Percentiles rank a stretch among this genome's conserved stretches.
phyloP scores from a whole-genome alignment of 352 stramenopile genomes.

The Phytophthora podocarpi region DNA sequence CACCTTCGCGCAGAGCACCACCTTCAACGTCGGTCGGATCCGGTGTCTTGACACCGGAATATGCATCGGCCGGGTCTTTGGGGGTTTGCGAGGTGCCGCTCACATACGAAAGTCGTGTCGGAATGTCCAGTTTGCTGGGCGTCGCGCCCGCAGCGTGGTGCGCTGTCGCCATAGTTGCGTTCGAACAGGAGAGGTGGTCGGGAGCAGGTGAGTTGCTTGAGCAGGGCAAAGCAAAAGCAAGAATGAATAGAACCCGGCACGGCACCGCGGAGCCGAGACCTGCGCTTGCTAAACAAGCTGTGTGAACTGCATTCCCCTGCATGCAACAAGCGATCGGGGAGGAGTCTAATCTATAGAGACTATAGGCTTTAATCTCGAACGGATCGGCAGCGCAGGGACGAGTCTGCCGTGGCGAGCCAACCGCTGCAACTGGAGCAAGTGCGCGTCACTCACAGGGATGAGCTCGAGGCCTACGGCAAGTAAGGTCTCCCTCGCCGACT shows the following conservation, averaged over 20 bases:
- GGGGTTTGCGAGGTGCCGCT: constrained; percentile 25
- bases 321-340: constrained; percentile 1
- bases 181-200: not conserved
- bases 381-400: not conserved
- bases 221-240: constrained; percentile 21
- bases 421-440: constrained; percentile 5
- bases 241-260: constrained; percentile 14
- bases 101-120: constrained; percentile 44
- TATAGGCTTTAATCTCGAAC: not conserved
- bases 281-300: constrained; percentile 19
- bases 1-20: constrained; percentile 46
- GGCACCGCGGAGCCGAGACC: not conserved
- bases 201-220: constrained; percentile 4
- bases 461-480: constrained; percentile 2
- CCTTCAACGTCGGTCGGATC: constrained; percentile 36
- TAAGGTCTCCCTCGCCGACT: not conserved
- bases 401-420: constrained; percentile 15
- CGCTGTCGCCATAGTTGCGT: constrained; percentile 24
- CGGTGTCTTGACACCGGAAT: constrained; percentile 32
- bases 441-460: constrained; percentile 17
- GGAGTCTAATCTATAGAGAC: constrained; percentile 14
- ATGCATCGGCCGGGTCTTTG: constrained; percentile 28
- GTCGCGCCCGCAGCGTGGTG: constrained; percentile 25
- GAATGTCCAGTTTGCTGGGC: constrained; percentile 38
- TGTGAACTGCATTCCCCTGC: no score